These are phyloP conservation scores for Scalesia atractyloides DNA, from an alignment of 129 eudicot genomes.

Conservation along the genomic window DNA sequence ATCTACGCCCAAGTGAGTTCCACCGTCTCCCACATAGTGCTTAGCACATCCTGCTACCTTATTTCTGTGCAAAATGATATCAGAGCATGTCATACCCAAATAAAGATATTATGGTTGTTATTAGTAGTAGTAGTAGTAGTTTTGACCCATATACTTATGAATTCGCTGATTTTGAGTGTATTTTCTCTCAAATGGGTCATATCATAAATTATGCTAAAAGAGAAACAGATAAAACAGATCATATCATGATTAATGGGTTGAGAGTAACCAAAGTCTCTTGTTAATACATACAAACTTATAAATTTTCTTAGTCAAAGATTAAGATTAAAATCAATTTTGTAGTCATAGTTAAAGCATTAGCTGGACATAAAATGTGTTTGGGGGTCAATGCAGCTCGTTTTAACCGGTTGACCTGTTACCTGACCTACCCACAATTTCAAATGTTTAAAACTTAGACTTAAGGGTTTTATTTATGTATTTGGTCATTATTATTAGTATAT, in stretches of 20 bases:
- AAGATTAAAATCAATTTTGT: background rate
- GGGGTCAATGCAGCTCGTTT: background rate
- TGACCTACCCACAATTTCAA: background rate
- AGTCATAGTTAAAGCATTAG: background rate
- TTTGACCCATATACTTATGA: background rate
- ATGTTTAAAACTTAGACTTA: background rate
- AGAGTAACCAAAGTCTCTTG: background rate
- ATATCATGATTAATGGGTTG: background rate
- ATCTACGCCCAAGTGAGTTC: too few species aligned
- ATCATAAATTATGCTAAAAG: background rate
- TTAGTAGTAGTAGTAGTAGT: background rate
- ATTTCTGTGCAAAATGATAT: too few species aligned
- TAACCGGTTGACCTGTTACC: background rate
- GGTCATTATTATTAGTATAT: background rate
- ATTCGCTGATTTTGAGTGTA: background rate
- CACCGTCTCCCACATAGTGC: too few species aligned
- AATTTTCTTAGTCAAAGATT: background rate
- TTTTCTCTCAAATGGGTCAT: background rate
- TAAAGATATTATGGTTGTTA: background rate
- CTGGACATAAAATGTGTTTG: background rate
- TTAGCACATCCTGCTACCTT: too few species aligned
- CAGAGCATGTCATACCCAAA: background rate
- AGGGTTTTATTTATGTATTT: background rate
- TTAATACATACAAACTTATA: too few species aligned
- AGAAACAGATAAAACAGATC: too few species aligned